Evolutionary conservation across 2,329 filamentous ascomycete species (phyloP).

Genomic region (Blastomyces gilchristii): DNA sequence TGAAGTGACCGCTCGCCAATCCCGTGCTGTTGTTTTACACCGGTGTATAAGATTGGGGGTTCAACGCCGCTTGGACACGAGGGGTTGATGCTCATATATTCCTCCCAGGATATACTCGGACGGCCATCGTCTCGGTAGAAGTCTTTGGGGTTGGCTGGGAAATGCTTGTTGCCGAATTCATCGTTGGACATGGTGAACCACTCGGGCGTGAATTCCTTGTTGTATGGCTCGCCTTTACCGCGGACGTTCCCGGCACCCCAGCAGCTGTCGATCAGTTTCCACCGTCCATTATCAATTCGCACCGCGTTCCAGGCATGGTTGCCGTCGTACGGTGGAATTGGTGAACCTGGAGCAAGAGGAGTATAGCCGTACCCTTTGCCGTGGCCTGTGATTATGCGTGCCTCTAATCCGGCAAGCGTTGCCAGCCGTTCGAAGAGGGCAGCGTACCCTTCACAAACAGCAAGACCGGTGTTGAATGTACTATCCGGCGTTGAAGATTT

Average conservation of each 20-base stretch:
- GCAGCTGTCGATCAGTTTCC: constrained; percentile 86
- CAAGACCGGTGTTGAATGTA: constrained; percentile 65
- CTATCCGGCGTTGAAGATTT: constrained; percentile 58
- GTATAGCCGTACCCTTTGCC: constrained; percentile 76
- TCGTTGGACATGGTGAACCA: constrained; percentile 59
- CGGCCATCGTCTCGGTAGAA: constrained; percentile 69
- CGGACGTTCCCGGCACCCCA: constrained; percentile 77
- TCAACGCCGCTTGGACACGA: constrained; percentile 33
- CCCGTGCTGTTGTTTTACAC: constrained; percentile 40
- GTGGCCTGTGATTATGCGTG: constrained; percentile 62
- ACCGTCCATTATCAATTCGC: constrained; percentile 70
- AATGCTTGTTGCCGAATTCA: constrained; percentile 71
- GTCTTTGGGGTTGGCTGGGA: constrained; percentile 51
- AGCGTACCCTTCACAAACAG: constrained; percentile 89
- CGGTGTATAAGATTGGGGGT: constrained; percentile 39
- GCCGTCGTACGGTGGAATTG: constrained; percentile 52
- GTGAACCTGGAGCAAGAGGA: constrained; percentile 52
- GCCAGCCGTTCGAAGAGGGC: constrained; percentile 71
- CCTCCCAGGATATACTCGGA: constrained; percentile 58
- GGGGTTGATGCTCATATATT: constrained; percentile 60
- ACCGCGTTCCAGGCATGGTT: constrained; percentile 92
- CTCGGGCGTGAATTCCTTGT: constrained; percentile 55
- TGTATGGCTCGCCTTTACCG: constrained; percentile 48
- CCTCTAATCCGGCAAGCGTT: constrained; percentile 66
- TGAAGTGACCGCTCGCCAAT: constrained; percentile 49